A percentile compares a stretch with the other conserved stretches of the same genome.
phyloP scores from a whole-genome alignment of 495 filamentous ascomycete genomes.

The Aspergillus campestris region DNA sequence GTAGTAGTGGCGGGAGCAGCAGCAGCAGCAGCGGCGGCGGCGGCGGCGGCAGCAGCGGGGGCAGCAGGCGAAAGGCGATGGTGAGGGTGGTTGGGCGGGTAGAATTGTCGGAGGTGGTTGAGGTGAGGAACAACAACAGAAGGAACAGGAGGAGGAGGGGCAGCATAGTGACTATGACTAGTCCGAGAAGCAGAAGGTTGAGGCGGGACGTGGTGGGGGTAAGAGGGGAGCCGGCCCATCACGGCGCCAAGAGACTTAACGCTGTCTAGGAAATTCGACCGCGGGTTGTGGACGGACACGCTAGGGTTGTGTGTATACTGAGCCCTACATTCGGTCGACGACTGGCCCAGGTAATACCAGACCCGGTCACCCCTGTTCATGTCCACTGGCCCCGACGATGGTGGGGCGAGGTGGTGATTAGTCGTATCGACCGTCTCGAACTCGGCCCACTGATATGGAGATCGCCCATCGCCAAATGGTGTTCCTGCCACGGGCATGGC shows the following conservation, averaged over 20 bases:
- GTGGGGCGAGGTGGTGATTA: conserved; percentile 35
- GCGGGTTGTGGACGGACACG: conserved; percentile 47
- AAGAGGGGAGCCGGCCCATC: conserved; percentile 25
- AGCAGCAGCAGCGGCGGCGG: conserved; percentile 10
- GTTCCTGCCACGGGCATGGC: conserved; percentile 47
- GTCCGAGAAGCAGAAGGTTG: conserved; percentile 17
- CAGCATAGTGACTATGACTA: background rate
- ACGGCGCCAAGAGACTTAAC: conserved; percentile 37
- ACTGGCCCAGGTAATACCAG: conserved; percentile 84
- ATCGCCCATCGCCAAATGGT: conserved; percentile 49
- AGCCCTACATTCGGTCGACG: conserved; percentile 84
- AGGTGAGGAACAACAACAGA: background rate
- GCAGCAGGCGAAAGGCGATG: conserved; percentile 16
- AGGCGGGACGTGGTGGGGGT: conserved; percentile 26
- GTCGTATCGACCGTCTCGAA: conserved; percentile 53
- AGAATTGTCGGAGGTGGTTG: background rate
- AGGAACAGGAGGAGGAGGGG: background rate
- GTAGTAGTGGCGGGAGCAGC: conserved; percentile 13
- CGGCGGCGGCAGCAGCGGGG: conserved; percentile 11
- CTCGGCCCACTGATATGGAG: conserved; percentile 68
- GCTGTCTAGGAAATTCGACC: conserved; percentile 51
- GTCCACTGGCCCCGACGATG: conserved; percentile 51
- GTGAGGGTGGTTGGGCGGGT: conserved; percentile 18
- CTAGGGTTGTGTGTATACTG: conserved; percentile 81
- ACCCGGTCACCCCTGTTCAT: conserved; percentile 60